Conservation (phyloP, 208 protist species). For the Lotmaria passim region DNA sequence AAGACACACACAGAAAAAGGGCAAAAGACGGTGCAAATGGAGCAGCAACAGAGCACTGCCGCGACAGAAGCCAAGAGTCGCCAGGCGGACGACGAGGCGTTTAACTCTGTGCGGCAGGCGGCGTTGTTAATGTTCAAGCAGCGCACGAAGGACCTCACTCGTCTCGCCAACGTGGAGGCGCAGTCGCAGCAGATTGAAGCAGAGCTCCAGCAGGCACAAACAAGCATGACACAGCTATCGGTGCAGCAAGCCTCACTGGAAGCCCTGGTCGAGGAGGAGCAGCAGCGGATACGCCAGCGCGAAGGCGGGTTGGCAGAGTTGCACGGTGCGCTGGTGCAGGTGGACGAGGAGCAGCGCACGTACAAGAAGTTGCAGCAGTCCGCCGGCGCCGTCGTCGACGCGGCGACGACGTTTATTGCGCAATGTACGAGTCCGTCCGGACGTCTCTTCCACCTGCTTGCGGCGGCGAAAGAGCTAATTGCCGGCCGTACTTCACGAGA, state of each 20-base stretch:
- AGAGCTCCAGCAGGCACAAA: constrained; percentile 39
- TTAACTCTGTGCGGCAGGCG: constrained; percentile 69
- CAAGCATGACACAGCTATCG: constrained; percentile 40
- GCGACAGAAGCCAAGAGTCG: constrained; percentile 1
- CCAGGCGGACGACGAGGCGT: constrained; percentile 44
- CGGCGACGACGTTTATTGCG: constrained; percentile 43
- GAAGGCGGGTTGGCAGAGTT: constrained; percentile 52
- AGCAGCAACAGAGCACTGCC: constrained; percentile 3
- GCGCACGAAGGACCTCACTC: constrained; percentile 84
- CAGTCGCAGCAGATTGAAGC: constrained; percentile 31
- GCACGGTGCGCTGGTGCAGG: constrained; percentile 52
- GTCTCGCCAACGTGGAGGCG: constrained; percentile 42
- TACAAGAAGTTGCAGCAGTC: constrained; percentile 42
- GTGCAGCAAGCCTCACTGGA: constrained; percentile 58
- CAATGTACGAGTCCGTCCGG: constrained; percentile 33
- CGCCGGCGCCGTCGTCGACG: constrained; percentile 37
- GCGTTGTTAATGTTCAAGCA: constrained; percentile 83
- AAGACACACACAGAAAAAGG: background rate
- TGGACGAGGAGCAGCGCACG: constrained; percentile 55
- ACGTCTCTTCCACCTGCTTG: constrained; percentile 49
- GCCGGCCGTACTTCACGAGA: constrained; percentile 53
- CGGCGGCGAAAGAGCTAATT: constrained; percentile 32
- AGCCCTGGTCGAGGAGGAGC: constrained; percentile 63
- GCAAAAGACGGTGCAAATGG: constrained; percentile 16
- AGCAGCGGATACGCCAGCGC: constrained; percentile 49